Base-by-base conservation (phyloP, 2,329 filamentous ascomycete species). In the Pseudomassariella vexata region DNA sequence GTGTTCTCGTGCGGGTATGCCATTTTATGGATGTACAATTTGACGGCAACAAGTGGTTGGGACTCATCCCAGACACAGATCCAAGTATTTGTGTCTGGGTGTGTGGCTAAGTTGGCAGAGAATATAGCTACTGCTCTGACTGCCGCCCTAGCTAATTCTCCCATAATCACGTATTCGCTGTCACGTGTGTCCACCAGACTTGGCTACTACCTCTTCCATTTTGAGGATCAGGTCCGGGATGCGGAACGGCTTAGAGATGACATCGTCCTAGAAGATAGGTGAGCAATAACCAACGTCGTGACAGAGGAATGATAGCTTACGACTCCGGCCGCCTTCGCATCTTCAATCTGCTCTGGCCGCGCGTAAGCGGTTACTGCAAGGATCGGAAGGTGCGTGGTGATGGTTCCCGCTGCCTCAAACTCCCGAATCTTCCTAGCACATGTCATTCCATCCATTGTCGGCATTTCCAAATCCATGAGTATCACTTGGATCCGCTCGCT, bases 361-460 rank as follows among this genome's bases (percentile, higher is more conserved):
- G 82, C 84, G 55, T 89, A 89, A 3, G 85, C 85, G 22, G 84
- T 89, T n/a, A 85, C 82, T n/a, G 80, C 82, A 45, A 87, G 84
- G 44, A 86, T 84, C 3, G 82, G 81, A n/a, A 86, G 74, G 47
- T 85, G 82, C 30, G 66, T 62, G 12, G 70, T 64, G 28, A 85
- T 71, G 19, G 67, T 73, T 14, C 76, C 76, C 32, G 74, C 65
- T 29, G 59, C 61, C 52, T 89, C 82, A 12, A 85, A 63, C 38
- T 81, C 70, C 12, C 85, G 71, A 32, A 90, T 87, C 38, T 65
- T 73, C 24, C 70, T 67, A 9, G 83, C 79, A 41, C 83, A 86
- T 3, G 81, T 82, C 55, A 85, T 74, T 21, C 85, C 85, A 47
- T 89, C 82, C 84, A 88, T 88, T 25, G 87, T 70, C 1, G 84